Conservation (phyloP, 495 filamentous ascomycete genomes). For the Daldinia concentrica region DNA sequence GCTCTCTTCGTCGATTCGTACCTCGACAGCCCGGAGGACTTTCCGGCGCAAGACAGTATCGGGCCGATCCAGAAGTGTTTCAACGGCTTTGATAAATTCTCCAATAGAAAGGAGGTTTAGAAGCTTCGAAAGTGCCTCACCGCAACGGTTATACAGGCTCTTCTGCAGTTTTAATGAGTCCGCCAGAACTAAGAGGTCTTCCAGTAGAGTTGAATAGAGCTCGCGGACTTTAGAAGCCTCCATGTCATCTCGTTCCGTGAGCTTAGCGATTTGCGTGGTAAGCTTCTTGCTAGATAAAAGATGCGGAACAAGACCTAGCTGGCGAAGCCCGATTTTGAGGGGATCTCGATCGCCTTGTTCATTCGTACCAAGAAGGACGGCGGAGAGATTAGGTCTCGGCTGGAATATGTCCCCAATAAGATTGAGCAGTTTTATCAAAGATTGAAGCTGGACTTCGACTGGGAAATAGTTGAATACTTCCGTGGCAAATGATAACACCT, state of each 20-base stretch:
- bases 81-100: conserved; percentile 86
- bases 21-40: conserved; percentile 79
- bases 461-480: conserved; percentile 65
- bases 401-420: conserved; percentile 77
- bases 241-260: conserved; percentile 65
- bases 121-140: conserved; percentile 74
- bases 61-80: conserved; percentile 75
- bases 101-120: conserved; percentile 81
- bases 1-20: conserved; percentile 73
- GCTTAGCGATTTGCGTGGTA: conserved; percentile 56
- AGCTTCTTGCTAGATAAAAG: conserved; percentile 62
- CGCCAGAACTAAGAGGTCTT: conserved; percentile 69
- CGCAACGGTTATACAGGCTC: conserved; percentile 68
- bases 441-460: conserved; percentile 73
- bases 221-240: conserved; percentile 68
- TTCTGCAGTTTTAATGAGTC: conserved; percentile 68
- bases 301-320: conserved; percentile 67
- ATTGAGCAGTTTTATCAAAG: conserved; percentile 74
- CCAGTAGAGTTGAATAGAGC: conserved; percentile 75
- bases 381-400: conserved; percentile 72
- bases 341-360: conserved; percentile 67
- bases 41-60: conserved; percentile 78
- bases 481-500: conserved; percentile 60
- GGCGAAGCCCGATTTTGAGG: conserved; percentile 66
- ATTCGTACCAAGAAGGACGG: conserved; percentile 71